Percentiles rank a stretch among this genome's conserved stretches.
phyloP scores from a whole-genome alignment of 768 basidiomycete species.

The Termitomyces sp. region DNA sequence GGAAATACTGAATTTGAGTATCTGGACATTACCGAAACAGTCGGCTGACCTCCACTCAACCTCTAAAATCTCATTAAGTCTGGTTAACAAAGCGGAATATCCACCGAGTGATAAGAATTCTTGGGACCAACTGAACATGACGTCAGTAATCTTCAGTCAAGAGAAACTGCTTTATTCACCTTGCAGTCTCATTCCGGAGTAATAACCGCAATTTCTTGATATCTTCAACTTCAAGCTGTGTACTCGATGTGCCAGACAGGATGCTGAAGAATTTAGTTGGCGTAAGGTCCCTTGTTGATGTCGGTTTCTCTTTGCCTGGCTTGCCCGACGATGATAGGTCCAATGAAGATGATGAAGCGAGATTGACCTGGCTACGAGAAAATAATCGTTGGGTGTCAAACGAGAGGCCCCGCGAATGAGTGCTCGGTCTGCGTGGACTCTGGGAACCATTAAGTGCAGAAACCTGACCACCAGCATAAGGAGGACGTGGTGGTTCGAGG shows the following conservation, averaged over 20 bases:
- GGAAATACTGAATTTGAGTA: neutral
- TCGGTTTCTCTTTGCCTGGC: slow-evolving; percentile 45
- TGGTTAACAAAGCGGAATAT: slow-evolving; percentile 75
- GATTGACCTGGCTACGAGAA: slow-evolving; percentile 47
- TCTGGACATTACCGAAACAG: neutral
- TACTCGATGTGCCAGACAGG: slow-evolving; percentile 62
- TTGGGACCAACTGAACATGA: slow-evolving; percentile 70
- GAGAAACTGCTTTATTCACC: slow-evolving; percentile 33
- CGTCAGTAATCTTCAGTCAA: neutral
- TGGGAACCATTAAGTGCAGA: slow-evolving; percentile 29
- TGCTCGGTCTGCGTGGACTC: slow-evolving; percentile 34
- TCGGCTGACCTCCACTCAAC: slow-evolving; percentile 88
- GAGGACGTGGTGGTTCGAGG: slow-evolving; percentile 31
- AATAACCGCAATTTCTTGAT: slow-evolving; percentile 85
- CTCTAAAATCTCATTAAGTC: slow-evolving; percentile 87
- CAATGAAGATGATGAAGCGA: slow-evolving; percentile 36
- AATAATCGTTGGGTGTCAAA: slow-evolving; percentile 48
- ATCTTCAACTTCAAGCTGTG: slow-evolving; percentile 75
- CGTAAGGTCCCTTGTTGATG: slow-evolving; percentile 44
- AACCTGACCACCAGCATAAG: slow-evolving; percentile 27
- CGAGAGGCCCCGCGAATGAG: slow-evolving; percentile 56
- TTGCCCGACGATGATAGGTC: slow-evolving; percentile 36
- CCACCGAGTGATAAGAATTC: slow-evolving; percentile 81
- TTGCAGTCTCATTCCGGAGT: slow-evolving; percentile 87
- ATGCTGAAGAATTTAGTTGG: slow-evolving; percentile 65